Base-by-base conservation (phyloP, 345 rosid genomes). In the Eucalyptus erythrocorys region DNA sequence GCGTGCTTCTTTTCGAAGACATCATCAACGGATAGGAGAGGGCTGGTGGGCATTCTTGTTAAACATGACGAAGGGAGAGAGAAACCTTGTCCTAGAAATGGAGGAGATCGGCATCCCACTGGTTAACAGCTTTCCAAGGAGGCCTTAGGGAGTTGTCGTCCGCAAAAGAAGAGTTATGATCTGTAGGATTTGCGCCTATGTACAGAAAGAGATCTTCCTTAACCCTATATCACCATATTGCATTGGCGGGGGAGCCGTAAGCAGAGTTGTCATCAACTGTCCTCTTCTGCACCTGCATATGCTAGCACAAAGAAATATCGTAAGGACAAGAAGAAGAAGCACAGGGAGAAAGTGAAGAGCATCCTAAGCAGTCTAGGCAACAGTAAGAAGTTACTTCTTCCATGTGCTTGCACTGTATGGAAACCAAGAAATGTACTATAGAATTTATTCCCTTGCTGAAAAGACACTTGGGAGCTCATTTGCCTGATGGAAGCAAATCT, bases 21-120 rank as follows among this genome's bases (percentile, higher is more conserved):
- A 50, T 94, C 99, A 90, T 94, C 68, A 10, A 97, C 99, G 88
- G 92, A 98, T 48, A 97, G 90, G 93, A 92, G 95, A 85, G 99
- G 96, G 90, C 61, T 90, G 85, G 98, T 97, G n/a, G 99, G 99
- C 99, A 95, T 98, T 90, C 99, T 98, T 98, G 92, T 68, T 49
- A 85, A 66, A 64, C 51, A 87, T 7, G 42, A 32, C 21, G 10
- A 86, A 51, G 87, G 40, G 66, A 88, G 48, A 86, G 51, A 90
- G 89, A 87, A 87, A 98, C 99, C 98, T 98, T 97, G 85, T 93
- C 94, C 99, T 96, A 98, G 92, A 97, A 96, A 92, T 97, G 99
- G 86, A 97, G 94, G 81, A 98, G 97, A 94, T 98, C 99, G 34
- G 99, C 99, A 91, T 98, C 99, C 43, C 99, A 97, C 91, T 97